These are phyloP conservation scores for Panus rudis DNA, from an alignment of 768 basidiomycete genomes.

Conservation along the genomic window DNA sequence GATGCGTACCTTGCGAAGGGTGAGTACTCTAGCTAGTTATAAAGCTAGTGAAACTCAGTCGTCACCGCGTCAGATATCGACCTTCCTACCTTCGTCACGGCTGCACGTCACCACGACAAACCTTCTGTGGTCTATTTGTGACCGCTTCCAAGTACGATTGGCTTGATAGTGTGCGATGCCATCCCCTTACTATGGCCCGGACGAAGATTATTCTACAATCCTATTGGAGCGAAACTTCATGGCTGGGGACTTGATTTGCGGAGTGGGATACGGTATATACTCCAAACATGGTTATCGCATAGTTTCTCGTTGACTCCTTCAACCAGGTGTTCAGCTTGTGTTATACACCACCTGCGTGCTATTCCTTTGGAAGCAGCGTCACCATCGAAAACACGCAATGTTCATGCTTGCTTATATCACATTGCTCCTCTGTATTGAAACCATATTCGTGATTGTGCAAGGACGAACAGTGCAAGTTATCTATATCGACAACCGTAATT, in stretches of 20 bases:
- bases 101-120: no score
- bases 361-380: constrained; percentile 32
- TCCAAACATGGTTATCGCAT: no score
- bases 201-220: constrained; percentile 27
- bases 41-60: no score
- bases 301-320: background rate
- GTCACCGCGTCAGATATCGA: no score
- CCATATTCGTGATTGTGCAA: constrained; percentile 32
- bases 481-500: constrained; percentile 20
- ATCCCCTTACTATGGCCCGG: constrained; percentile 25
- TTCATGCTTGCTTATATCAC: constrained; percentile 34
- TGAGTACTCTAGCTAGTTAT: no score
- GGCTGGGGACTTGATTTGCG: constrained; percentile 34
- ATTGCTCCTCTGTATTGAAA: constrained; percentile 30
- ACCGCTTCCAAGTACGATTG: no score
- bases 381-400: constrained; percentile 20
- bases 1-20: no score
- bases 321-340: constrained; percentile 32
- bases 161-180: background rate
- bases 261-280: constrained; percentile 32
- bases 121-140: no score
- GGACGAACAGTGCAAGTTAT: constrained; percentile 26
- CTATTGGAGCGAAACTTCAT: constrained; percentile 34
- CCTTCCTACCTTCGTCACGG: no score
- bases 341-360: constrained; percentile 29